Percentiles rank a stretch among this genome's conserved stretches.
phyloP scores from a whole-genome alignment of 2,329 filamentous ascomycete species.

The Cercospora zeae-maydis region DNA sequence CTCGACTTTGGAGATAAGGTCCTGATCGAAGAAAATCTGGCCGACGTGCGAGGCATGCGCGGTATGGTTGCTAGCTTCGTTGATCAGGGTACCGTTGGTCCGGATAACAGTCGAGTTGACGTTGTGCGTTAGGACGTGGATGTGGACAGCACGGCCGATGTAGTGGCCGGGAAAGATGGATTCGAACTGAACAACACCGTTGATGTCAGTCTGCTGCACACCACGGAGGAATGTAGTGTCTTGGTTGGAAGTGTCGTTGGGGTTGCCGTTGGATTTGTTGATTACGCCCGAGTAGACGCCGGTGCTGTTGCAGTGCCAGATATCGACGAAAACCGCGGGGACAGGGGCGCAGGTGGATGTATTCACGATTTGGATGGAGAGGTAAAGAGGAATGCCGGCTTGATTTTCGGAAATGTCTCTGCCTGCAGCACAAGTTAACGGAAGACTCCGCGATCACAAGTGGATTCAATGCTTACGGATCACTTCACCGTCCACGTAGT shows the following conservation, averaged over 20 bases:
- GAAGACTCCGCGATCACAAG: not conserved
- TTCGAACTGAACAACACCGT: slow-evolving; percentile 44
- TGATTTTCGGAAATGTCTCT: slow-evolving; percentile 43
- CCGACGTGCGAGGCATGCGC: slow-evolving; percentile 56
- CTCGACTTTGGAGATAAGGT: slow-evolving; percentile 53
- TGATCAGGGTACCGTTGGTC: slow-evolving; percentile 51
- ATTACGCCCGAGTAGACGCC: slow-evolving; percentile 45
- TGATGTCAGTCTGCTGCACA: slow-evolving; percentile 41
- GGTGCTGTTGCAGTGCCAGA: slow-evolving; percentile 45
- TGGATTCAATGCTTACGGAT: slow-evolving; percentile 32
- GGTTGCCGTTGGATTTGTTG: slow-evolving; percentile 37
- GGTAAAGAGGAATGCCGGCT: slow-evolving; percentile 41
- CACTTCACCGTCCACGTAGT: slow-evolving; percentile 28
- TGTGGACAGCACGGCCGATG: slow-evolving; percentile 41
- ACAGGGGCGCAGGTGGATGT: slow-evolving; percentile 44
- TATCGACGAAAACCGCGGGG: slow-evolving; percentile 43
- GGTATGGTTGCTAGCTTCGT: slow-evolving; percentile 32
- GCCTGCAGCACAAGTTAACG: not conserved
- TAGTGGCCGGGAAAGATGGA: slow-evolving; percentile 48
- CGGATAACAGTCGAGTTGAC: slow-evolving; percentile 35
- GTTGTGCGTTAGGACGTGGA: slow-evolving; percentile 41
- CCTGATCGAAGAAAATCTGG: slow-evolving; percentile 63
- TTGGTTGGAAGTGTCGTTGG: slow-evolving; percentile 32
- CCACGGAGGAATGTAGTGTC: slow-evolving; percentile 43
- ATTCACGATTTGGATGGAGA: slow-evolving; percentile 47